Evolutionary conservation across 805 yeast species (phyloP).

Genomic region (Grigorovia humatica): DNA sequence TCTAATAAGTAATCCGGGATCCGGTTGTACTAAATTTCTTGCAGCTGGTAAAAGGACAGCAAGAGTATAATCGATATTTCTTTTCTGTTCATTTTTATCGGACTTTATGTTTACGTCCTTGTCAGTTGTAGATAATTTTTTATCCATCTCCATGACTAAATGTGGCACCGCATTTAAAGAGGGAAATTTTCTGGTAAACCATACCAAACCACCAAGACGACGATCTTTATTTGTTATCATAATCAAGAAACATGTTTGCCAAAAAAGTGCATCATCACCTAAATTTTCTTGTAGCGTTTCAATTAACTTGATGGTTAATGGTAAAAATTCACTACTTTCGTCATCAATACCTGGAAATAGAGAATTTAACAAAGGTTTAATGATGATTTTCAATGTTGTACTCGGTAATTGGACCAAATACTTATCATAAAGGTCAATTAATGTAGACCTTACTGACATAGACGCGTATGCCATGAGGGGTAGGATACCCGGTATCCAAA

Average conservation of each 20-base stretch:
- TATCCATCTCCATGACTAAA: slow-evolving; percentile 11
- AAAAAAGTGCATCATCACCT: slow-evolving; percentile 63
- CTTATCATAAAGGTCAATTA: slow-evolving; percentile 50
- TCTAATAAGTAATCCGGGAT: slow-evolving; percentile 66
- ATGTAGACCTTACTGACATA: slow-evolving; percentile 73
- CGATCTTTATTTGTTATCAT: slow-evolving; percentile 72
- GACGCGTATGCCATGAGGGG: slow-evolving; percentile 85
- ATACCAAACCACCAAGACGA: slow-evolving; percentile 73
- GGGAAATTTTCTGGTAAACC: slow-evolving; percentile 57
- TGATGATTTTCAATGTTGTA: slow-evolving; percentile 38
- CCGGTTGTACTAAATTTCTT: slow-evolving; percentile 55
- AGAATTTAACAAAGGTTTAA: slow-evolving; percentile 63
- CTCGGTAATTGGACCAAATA: slow-evolving; percentile 46
- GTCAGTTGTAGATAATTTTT: slow-evolving; percentile 2
- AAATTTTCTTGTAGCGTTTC: slow-evolving; percentile 48
- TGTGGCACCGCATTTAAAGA: slow-evolving; percentile 35
- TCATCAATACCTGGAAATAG: slow-evolving; percentile 87
- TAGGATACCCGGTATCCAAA: slow-evolving; percentile 90
- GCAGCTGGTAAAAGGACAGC: slow-evolving; percentile 39
- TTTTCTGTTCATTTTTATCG: background rate
- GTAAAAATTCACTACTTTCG: slow-evolving; percentile 76
- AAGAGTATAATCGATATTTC: slow-evolving; percentile 26
- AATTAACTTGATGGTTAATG: slow-evolving; percentile 46
- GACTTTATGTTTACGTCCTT: background rate
- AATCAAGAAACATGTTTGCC: slow-evolving; percentile 73